These are phyloP conservation scores for Acanthamoeba triangularis DNA, from an alignment of 208 protist species.

Conservation along the genomic window DNA sequence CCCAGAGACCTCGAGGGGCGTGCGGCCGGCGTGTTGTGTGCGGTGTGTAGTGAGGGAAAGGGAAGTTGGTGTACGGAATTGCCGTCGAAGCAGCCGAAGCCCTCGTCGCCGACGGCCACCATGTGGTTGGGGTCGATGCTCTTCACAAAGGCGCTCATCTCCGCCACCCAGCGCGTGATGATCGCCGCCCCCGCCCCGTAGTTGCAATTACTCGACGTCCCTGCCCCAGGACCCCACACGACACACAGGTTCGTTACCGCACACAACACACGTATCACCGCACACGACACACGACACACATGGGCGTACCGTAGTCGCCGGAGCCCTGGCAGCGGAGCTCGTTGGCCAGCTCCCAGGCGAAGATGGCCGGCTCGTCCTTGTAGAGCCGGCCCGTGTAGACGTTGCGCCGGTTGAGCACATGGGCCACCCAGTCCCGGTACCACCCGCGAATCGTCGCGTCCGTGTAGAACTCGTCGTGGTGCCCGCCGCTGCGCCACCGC, in stretches of 20 bases:
- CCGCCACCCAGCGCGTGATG: conserved; percentile 3
- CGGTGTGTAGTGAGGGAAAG: not conserved
- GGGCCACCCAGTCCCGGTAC: not conserved
- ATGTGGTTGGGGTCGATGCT: conserved; percentile 27
- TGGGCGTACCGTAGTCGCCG: not conserved
- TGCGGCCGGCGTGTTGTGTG: not conserved
- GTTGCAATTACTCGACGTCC: not conserved
- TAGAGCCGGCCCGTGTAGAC: not conserved
- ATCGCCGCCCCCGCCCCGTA: not conserved
- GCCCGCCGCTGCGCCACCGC: not conserved
- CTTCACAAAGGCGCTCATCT: conserved; percentile 16
- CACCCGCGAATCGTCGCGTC: conserved; percentile 20
- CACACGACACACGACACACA: not conserved
- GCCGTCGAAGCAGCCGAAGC: conserved; percentile 31
- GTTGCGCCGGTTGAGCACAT: conserved; percentile 36
- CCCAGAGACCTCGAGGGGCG: too few species aligned
- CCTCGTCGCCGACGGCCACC: conserved; percentile 63
- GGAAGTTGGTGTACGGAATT: not conserved
- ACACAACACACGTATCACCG: not conserved
- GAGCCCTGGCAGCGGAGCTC: conserved; percentile 69
- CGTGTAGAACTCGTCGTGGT: conserved; percentile 64
- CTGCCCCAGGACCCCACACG: not conserved
- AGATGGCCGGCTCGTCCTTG: conserved; percentile 70
- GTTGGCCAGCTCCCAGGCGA: conserved; percentile 77
- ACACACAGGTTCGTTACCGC: not conserved